phyloP scores from a whole-genome alignment of 169 alveolate genomes.

The Eimeria brunetti region DNA sequence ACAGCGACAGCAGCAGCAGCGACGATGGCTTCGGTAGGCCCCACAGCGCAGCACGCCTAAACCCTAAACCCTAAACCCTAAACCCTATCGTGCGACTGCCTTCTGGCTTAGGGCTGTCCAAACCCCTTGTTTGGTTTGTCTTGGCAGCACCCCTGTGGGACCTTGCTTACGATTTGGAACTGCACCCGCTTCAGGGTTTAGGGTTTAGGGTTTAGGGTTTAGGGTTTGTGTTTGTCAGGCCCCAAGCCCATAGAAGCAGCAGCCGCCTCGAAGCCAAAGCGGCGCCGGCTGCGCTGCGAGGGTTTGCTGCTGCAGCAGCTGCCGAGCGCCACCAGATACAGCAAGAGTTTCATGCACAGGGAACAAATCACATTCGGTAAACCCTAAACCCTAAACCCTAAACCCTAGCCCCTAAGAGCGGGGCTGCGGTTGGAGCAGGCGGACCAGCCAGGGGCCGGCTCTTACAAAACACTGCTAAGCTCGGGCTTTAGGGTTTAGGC shows the following conservation, averaged over 20 bases:
- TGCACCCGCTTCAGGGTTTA: background rate
- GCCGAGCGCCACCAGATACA: constrained; percentile 91
- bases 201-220: background rate
- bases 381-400: constrained; percentile 17
- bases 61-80: constrained; percentile 8
- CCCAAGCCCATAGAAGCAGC: constrained; percentile 22
- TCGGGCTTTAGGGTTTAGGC: background rate
- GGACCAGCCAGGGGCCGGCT: background rate
- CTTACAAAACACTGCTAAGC: background rate
- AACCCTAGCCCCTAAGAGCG: background rate
- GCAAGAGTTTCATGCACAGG: constrained; percentile 94
- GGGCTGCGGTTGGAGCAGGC: background rate
- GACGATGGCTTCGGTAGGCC: constrained; percentile 36
- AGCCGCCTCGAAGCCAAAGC: background rate
- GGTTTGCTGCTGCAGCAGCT: constrained; percentile 87
- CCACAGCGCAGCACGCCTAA: background rate
- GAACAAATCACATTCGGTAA: constrained; percentile 90
- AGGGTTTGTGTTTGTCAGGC: constrained; percentile 11
- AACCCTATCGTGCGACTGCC: too few relatives aligned
- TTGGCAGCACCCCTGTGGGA: too few relatives aligned
- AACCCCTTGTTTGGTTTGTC: too few relatives aligned
- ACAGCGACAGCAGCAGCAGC: constrained; percentile 54
- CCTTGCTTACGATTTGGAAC: too few relatives aligned
- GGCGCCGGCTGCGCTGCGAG: constrained; percentile 82
- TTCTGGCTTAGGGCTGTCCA: too few relatives aligned